Evolutionary conservation across 176 grass and related monocot genomes (phyloP), one percentile per base, ranked within the genome.

Genomic region (maize (Zea mays)): DNA sequence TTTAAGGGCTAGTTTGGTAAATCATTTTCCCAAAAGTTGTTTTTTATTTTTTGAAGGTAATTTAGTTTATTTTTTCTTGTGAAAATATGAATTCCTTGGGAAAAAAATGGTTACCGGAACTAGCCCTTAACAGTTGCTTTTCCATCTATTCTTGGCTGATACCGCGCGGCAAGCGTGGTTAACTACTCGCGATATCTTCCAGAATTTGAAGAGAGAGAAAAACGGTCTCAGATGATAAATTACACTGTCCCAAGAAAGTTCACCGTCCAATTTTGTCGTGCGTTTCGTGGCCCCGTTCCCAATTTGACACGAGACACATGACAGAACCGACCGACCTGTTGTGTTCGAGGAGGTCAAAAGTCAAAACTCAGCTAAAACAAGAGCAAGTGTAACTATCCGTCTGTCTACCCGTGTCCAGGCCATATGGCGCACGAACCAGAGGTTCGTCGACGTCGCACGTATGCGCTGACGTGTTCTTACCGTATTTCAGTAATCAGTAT

Each of bases 261-360:
- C 85, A 87, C 85, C 85, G 68, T 43, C 61, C 74, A 68, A 74
- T 59, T 37, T 73, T 66, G 20, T 43, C 1, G 7, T n/a, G 19
- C 51, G 56, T 16, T 65, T 44, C 80, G 54, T 54, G 41, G 12
- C 1, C 14, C 43, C 10, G 27, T 9, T 44, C 68, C 68, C 3
- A 7, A 67, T 36, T 21, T 27, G 51, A 87, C 85, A 79, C 62
- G 85, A 65, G 34, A 37, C 10, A 44, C 13, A 2, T 10, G 19
- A 57, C 38, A 7, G 10, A 58, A 16, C 59, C 10, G 60, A 78
- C 67, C 50, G 50, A 72, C 60, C 73, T 7, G 3, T 7, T 15
- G 3, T 56, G 11, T 12, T 45, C n/a, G 16, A 66, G 5, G 69
- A 27, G 27, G 27, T 27, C 27, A 27, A 27, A 27, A 27, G 27